Evolutionary conservation across 768 basidiomycete genomes (phyloP), one percentile per base, ranked within the genome.

Genomic region (Boletus bicolor): DNA sequence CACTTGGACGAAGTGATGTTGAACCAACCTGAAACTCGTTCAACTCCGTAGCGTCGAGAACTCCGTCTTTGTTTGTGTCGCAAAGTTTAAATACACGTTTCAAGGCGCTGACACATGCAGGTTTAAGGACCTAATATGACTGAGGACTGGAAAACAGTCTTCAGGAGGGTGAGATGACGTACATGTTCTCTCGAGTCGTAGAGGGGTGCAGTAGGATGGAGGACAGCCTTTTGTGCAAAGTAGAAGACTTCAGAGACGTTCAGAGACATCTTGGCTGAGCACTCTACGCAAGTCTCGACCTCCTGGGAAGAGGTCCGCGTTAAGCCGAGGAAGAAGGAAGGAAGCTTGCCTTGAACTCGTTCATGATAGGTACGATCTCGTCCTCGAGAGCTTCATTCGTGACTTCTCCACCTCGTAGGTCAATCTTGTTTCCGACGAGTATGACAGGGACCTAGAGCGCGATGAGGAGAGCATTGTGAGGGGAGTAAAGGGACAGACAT

Each of bases 171-270:
- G 19, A 58, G 14, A 47, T 54, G n/a, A 68, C 89, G 55, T 67
- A 92, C 92, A 73, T 98, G 95, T 64, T 98, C 93, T 67, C 94
- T 77, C 2, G 94, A 96, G 70, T 99, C 96, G 69, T 98, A 99
- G 19, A 99, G 76, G 7, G 96, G 96, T 7, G 96, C 96, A 1
- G 94, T 96, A 2, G 96, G 96, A 68, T 99, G 93, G 11, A 98
- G 76, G 34, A 99, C 96, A 12, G 96, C 96, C 69, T 97, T 98
- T 73, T 97, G 95, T 2, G 96, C 96, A 71, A 98, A 98, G 72
- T 96, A 98, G 76, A 98, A 94, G 32, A 98, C 93, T 72, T 96
- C 95, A 15, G 94, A 95, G 55, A 98, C 88, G 70, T 98, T 98
- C 58, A 95, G 71, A 28, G 91, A 87, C 49, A 89, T 75, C 69